phyloP scores from a whole-genome alignment of 805 yeast species.

The Sugiyamaella boreocaroliniensis region DNA sequence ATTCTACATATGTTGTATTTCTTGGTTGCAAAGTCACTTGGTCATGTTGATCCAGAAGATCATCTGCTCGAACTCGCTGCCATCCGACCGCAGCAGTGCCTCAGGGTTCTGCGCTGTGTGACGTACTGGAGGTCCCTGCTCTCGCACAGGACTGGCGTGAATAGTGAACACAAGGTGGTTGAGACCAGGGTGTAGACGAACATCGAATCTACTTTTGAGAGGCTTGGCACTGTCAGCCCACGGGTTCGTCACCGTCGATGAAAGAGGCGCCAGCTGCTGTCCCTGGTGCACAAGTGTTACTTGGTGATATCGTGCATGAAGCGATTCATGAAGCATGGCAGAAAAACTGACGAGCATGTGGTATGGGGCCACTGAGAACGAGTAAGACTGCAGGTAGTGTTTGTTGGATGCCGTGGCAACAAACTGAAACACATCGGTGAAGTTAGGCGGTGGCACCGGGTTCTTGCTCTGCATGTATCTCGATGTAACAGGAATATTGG shows the following conservation, averaged over 20 bases:
- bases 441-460: constrained; percentile 20
- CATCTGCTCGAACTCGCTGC: background rate
- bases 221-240: constrained; percentile 21
- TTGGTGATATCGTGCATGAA: constrained; percentile 29
- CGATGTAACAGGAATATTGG: constrained; percentile 30
- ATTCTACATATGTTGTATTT: too few species aligned
- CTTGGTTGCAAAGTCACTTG: background rate
- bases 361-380: constrained; percentile 42
- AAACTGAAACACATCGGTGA: constrained; percentile 34
- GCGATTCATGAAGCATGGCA: constrained; percentile 39
- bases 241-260: constrained; percentile 14
- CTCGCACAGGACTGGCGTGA: constrained; percentile 7
- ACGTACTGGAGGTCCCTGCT: constrained; percentile 6
- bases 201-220: constrained; percentile 26
- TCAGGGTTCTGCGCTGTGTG: constrained; percentile 1
- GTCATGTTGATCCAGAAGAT: constrained; percentile 2
- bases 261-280: constrained; percentile 25
- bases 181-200: constrained; percentile 30
- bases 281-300: constrained; percentile 29
- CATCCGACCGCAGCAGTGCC: background rate
- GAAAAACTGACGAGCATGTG: constrained; percentile 42
- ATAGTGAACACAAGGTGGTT: constrained; percentile 26
- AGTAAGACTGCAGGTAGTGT: constrained; percentile 34
- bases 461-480: constrained; percentile 27
- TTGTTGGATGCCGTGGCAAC: constrained; percentile 33